Conservation (phyloP, 805 yeast genomes). For the Wickerhamomyces ciferrii region DNA sequence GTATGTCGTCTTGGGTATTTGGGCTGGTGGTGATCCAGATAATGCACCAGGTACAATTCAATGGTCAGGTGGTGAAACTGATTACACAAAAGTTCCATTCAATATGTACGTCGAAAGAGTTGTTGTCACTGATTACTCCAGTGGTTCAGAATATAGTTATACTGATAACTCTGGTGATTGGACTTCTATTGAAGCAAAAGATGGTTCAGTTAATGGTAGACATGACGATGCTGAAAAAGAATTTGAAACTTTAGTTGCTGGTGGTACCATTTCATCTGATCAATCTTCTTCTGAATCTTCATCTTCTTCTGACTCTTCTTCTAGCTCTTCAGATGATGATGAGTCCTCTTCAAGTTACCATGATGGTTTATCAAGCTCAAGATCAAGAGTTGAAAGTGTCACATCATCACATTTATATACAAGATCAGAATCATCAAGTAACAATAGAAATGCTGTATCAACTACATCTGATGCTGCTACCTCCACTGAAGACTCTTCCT, state of each 20-base stretch:
- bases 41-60: constrained; percentile 65
- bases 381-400: constrained; percentile 7
- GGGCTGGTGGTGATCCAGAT: constrained; percentile 79
- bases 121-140: constrained; percentile 63
- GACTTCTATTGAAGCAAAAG: constrained; percentile 51
- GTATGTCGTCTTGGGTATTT: constrained; percentile 60
- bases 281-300: constrained; percentile 7
- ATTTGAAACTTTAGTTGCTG: constrained; percentile 31
- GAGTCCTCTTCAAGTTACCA: background rate
- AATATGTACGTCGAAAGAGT: constrained; percentile 57
- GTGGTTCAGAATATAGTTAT: constrained; percentile 55
- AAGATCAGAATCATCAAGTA: constrained; percentile 1
- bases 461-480: constrained; percentile 2
- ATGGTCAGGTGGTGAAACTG: constrained; percentile 80
- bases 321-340: background rate
- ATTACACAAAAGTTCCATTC: constrained; percentile 63
- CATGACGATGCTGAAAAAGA: constrained; percentile 37
- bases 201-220: constrained; percentile 63
- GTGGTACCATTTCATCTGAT: constrained; percentile 16
- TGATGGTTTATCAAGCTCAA: constrained; percentile 4
- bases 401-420: background rate
- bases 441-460: constrained; percentile 5
- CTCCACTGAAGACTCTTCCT: constrained; percentile 5
- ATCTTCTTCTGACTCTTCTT: constrained; percentile 4
- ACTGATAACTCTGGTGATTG: constrained; percentile 51